Evolutionary conservation across 2,329 filamentous ascomycete genomes (phyloP), one percentile per base, ranked within the genome.

Genomic region (Emmonsiellopsis sp.): DNA sequence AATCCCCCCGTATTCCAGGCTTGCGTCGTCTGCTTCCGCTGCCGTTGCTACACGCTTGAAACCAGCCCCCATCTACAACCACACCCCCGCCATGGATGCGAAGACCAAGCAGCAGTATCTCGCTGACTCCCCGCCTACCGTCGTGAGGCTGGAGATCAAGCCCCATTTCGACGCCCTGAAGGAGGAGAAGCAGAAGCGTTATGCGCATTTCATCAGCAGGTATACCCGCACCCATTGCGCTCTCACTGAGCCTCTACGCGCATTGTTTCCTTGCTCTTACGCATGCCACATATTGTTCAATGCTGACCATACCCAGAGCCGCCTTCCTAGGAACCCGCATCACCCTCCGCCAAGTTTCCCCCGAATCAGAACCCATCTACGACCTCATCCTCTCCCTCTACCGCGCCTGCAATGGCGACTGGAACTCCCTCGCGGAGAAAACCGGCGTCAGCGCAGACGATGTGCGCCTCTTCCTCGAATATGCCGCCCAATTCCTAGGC

Each of bases 181-280:
- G 38, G 68, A 75, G 54, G 65, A 67, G 44, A 70, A 86, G 67
- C 83, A 95, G 75, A 90, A 92, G 76, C 84, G 87, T 66, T 96
- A 96, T 77, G 87, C 91, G 59, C 91, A 96, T 73, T 90, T 85
- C 67, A 88, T 95, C 67, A 89, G 85, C 80, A 82, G 80, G 86
- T 88, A 77, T 62, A 76, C 58, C 31, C 20, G 20, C 5, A 5
- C 20, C 20, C 20, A 1, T 26, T 26, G 20, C 20, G 20, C 20
- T 26, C 5, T n/a, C n/a, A n/a, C n/a, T n/a, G n/a, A n/a, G n/a
- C n/a, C n/a, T n/a, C n/a, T n/a, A n/a, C n/a, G n/a, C n/a, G n/a
- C n/a, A n/a, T n/a, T n/a, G n/a, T n/a, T n/a, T n/a, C n/a, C n/a
- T n/a, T n/a, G n/a, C 20, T 41, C 5, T 5, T 37, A 35, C 13